phyloP scores from a whole-genome alignment of 805 yeast species.

The Myxozyma neotropica region DNA sequence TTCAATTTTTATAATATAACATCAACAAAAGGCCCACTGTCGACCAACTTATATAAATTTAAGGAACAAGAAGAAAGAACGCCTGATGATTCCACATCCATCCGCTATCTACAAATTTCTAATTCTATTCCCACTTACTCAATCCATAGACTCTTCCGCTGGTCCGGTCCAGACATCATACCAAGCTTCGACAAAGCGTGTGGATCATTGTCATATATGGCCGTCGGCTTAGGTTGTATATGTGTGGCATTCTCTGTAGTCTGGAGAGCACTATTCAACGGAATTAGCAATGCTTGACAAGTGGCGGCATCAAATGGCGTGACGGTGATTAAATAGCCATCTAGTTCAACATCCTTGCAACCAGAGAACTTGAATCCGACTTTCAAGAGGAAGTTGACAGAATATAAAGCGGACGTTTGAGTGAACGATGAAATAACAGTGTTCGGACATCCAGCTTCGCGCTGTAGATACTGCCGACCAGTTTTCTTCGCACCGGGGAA shows the following conservation, averaged over 20 bases:
- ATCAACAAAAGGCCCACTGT: no score
- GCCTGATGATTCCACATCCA: no score
- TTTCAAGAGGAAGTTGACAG: slow-evolving; percentile 41
- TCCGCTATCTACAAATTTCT: no score
- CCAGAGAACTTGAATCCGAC: slow-evolving; percentile 44
- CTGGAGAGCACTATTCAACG: slow-evolving; percentile 3
- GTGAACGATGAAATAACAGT: slow-evolving; percentile 44
- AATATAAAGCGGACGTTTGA: slow-evolving; percentile 43
- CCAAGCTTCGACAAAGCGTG: slow-evolving; percentile 2
- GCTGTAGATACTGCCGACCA: slow-evolving; percentile 36
- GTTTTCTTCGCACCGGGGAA: slow-evolving; percentile 38
- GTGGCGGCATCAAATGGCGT: slow-evolving; percentile 45
- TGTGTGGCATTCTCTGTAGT: slow-evolving; percentile 1
- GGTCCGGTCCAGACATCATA: neutral
- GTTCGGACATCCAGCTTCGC: slow-evolving; percentile 44
- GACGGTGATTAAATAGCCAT: slow-evolving; percentile 41
- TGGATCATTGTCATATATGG: slow-evolving; percentile 3
- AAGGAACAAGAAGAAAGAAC: no score
- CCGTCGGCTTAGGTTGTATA: slow-evolving; percentile 2
- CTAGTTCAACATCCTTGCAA: slow-evolving; percentile 45
- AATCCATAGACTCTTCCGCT: slow-evolving; percentile 6
- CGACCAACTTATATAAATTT: no score
- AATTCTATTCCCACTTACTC: neutral
- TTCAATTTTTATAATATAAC: no score
- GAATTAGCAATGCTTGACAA: slow-evolving; percentile 31